Evolutionary conservation across 345 rosid species (phyloP), one percentile per base, ranked within the genome.

Genomic region (Heritiera littoralis): DNA sequence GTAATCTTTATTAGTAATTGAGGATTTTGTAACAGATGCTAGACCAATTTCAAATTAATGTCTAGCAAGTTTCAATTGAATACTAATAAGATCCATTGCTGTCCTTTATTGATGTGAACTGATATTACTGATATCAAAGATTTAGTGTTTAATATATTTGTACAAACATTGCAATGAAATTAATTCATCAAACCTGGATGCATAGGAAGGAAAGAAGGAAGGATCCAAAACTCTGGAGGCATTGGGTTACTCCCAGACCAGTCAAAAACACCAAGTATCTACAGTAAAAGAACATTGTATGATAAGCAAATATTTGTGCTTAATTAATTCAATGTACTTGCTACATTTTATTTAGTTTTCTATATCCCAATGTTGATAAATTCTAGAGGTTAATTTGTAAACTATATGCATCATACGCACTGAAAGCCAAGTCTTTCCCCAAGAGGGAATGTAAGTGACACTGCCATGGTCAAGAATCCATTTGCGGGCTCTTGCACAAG

Each of bases 191-290:
- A 41, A 87, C 92, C 86, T 80, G 90, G 92, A 80, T 85, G 88
- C 84, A 89, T 78, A 79, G 85, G 87, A 80, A 86, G 85, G 78
- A 73, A 85, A 2, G 91, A 82, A 75, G 92, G 92, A 78, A 89
- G 83, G 65, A 86, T 80, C 91, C 90, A 89, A 78, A 89, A 86
- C 80, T 89, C 92, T 3, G 92, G 92, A 75, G 92, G 92, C 91
- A 89, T 88, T 11, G 92, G 92, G 80, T 89, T 87, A 77, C 82
- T 49, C 66, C 92, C 92, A 49, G 85, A 77, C 91, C 91, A 89
- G 40, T 89, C 91, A 83, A 66, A 89, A 11, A 83, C 78, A 59
- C 92, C 92, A 11, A 70, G 80, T 9, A 85, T 75, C 87, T 85
- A 54, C 77, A 68, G 1, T 28, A 55, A 54, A 46, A 74, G 43